Conservation (phyloP, 371 early-diverging fungal species). For the Nematocida major region DNA sequence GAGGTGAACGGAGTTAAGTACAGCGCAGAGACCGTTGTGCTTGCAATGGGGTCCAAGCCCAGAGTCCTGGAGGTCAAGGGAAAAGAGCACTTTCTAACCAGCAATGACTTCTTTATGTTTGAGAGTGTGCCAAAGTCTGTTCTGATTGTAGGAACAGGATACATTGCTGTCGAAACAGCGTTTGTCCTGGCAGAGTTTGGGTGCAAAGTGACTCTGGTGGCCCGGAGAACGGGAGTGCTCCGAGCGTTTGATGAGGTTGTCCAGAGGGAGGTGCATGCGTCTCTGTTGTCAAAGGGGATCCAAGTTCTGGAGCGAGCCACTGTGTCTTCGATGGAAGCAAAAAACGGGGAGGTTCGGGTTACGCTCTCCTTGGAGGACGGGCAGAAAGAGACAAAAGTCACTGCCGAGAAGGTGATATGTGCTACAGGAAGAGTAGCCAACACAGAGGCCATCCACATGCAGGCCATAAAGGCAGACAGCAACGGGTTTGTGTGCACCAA, state of each 20-base stretch:
- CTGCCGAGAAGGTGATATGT: constrained; percentile 65
- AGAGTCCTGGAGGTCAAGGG: constrained; percentile 45
- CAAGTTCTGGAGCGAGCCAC: constrained; percentile 69
- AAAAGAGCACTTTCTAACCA: constrained; percentile 69
- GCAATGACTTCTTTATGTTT: constrained; percentile 88
- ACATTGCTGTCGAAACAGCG: constrained; percentile 89
- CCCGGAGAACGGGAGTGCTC: constrained; percentile 75
- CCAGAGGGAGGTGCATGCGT: constrained; percentile 71
- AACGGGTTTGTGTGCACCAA: constrained; percentile 73
- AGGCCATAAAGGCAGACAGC: constrained; percentile 67
- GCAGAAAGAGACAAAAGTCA: neutral
- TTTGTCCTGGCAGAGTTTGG: constrained; percentile 82
- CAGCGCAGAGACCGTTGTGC: constrained; percentile 12
- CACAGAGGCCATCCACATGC: constrained; percentile 69
- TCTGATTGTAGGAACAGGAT: constrained; percentile 71
- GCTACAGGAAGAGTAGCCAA: constrained; percentile 77
- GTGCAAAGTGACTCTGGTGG: constrained; percentile 74
- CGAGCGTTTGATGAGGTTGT: constrained; percentile 81
- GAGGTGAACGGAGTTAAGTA: constrained; percentile 67
- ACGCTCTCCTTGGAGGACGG: neutral
- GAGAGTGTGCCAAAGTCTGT: constrained; percentile 79
- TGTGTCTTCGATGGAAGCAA: constrained; percentile 35
- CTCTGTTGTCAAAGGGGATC: constrained; percentile 71
- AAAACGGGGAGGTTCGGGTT: neutral
- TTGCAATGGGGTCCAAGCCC: constrained; percentile 65